These are phyloP conservation scores for Boletus vermiculosoides DNA, from an alignment of 768 basidiomycete genomes.

Conservation along the genomic window DNA sequence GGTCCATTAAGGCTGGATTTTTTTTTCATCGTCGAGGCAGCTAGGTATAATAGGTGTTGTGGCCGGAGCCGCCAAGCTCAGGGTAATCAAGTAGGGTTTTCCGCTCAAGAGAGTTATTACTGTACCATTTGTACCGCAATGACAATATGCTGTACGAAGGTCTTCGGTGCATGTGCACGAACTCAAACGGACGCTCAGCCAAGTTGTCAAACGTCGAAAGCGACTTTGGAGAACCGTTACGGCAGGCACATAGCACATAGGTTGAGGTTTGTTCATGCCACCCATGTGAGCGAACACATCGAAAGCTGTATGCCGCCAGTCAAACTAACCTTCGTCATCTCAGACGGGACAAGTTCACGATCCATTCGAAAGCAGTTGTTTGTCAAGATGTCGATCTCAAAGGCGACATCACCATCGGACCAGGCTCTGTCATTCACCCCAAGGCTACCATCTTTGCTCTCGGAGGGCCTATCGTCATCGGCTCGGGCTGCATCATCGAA, in stretches of 20 bases:
- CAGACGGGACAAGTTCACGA: conserved; percentile 86
- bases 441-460: conserved; percentile 92
- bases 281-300: conserved; percentile 27
- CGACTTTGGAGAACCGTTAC: background rate
- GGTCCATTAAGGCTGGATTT: background rate
- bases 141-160: background rate
- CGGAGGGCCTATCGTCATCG: conserved; percentile 88
- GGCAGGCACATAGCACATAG: background rate
- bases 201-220: background rate
- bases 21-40: background rate
- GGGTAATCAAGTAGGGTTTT: background rate
- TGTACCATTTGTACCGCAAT: too few species aligned
- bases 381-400: conserved; percentile 93
- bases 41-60: too few species aligned
- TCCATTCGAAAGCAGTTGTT: conserved; percentile 88
- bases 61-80: background rate
- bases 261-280: conserved; percentile 21
- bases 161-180: background rate
- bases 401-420: conserved; percentile 90
- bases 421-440: conserved; percentile 90
- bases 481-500: conserved; percentile 86
- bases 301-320: background rate
- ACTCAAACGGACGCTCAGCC: background rate
- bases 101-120: background rate
- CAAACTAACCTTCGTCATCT: background rate